phyloP scores from a whole-genome alignment of 2,329 filamentous ascomycete genomes.

The Plenodomus lindquistii region DNA sequence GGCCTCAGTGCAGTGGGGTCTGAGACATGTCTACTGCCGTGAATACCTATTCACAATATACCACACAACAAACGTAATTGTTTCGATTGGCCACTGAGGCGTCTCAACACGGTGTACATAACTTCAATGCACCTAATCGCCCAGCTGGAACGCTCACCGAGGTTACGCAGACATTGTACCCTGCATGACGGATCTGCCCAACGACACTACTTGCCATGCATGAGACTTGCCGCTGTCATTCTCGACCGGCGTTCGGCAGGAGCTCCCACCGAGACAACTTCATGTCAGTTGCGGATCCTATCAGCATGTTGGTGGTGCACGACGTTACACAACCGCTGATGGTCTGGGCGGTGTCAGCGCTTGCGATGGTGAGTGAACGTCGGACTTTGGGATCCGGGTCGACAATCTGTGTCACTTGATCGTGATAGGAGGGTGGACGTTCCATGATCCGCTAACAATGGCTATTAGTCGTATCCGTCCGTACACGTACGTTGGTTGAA shows the following conservation, averaged over 20 bases:
- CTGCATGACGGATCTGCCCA: background rate
- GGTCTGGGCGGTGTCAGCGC: background rate
- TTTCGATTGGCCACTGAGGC: background rate
- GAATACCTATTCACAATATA: too few species aligned
- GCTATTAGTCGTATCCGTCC: too few species aligned
- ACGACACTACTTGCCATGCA: background rate
- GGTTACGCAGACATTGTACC: background rate
- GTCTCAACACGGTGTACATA: background rate
- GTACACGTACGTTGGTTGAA: too few species aligned
- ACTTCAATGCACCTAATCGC: too few species aligned
- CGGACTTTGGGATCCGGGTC: background rate
- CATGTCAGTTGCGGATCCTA: background rate
- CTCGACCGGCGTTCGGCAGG: background rate
- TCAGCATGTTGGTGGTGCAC: constrained; percentile 2
- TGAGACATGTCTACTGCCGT: background rate
- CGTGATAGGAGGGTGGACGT: background rate
- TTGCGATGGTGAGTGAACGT: background rate
- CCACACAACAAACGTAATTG: background rate
- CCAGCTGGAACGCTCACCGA: too few species aligned
- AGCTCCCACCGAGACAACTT: background rate
- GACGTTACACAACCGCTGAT: background rate
- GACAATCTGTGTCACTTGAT: background rate
- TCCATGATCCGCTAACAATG: background rate
- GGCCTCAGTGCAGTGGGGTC: background rate
- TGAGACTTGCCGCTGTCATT: background rate